Percentiles rank a stretch among this genome's conserved stretches.
These are phyloP conservation scores for Scutellaria minor DNA, from an alignment of 257 asterid species.

Conservation along the genomic window DNA sequence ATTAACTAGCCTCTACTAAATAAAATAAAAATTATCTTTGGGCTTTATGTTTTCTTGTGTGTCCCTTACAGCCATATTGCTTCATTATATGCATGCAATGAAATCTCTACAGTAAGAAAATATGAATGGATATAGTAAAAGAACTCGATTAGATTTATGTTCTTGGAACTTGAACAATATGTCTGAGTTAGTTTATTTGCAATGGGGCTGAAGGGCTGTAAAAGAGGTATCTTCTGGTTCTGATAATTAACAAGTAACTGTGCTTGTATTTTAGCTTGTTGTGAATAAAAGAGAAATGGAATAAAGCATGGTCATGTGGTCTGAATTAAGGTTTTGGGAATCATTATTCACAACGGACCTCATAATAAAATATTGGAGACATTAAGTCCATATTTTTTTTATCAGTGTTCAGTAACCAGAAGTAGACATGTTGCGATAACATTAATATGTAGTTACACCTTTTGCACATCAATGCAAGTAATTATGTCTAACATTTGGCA, in stretches of 20 bases:
- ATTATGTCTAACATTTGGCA: slow-evolving; percentile 32
- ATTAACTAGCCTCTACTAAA: slow-evolving; percentile 21
- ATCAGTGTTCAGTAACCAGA: background rate
- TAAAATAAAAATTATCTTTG: background rate
- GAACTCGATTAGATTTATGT: slow-evolving; percentile 4
- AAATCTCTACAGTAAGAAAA: background rate
- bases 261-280: slow-evolving; percentile 15
- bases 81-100: slow-evolving; percentile 16
- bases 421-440: slow-evolving; percentile 12
- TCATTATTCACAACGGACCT: slow-evolving; percentile 15
- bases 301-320: slow-evolving; percentile 7
- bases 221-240: background rate
- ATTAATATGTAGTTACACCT: background rate
- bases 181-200: background rate
- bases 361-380: background rate
- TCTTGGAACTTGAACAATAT: slow-evolving; percentile 17
- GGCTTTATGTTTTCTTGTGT: slow-evolving; percentile 13
- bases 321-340: slow-evolving; percentile 8
- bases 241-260: slow-evolving; percentile 15
- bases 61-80: slow-evolving; percentile 19
- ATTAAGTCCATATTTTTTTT: slow-evolving; percentile 1
- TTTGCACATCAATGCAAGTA: slow-evolving; percentile 21
- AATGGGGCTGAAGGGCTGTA: slow-evolving; percentile 17
- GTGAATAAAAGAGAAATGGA: slow-evolving; percentile 1
- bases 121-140: background rate